Evolutionary conservation across 192 early-diverging fungal genomes (phyloP).

Genomic region (Coemansia sp.): DNA sequence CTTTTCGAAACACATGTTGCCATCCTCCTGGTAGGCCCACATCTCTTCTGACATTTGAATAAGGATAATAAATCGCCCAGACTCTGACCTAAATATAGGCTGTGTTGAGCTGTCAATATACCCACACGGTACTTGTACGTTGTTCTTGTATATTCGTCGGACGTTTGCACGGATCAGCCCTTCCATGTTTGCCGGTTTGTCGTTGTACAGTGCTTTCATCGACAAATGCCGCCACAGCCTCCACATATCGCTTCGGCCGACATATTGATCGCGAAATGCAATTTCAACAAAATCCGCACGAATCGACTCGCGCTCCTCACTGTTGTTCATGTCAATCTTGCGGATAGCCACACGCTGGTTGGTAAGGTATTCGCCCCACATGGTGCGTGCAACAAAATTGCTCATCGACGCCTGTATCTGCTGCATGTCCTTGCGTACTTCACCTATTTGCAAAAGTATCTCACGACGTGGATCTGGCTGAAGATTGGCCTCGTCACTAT

Average conservation of each 20-base stretch:
- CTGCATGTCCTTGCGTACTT: constrained; percentile 43
- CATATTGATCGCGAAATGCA: constrained; percentile 85
- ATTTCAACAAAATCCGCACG: constrained; percentile 83
- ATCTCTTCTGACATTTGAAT: constrained; percentile 97
- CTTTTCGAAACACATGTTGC: constrained; percentile 93
- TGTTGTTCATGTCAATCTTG: constrained; percentile 62
- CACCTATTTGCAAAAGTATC: constrained; percentile 45
- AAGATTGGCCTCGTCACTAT: constrained; percentile 14
- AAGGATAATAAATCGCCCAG: constrained; percentile 91
- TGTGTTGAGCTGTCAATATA: constrained; percentile 79
- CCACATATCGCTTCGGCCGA: constrained; percentile 95
- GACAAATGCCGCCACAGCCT: constrained; percentile 69
- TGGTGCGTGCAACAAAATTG: constrained; percentile 30
- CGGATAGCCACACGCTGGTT: constrained; percentile 44
- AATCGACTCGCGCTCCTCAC: constrained; percentile 54
- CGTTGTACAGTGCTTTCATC: constrained; percentile 70
- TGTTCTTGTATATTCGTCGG: constrained; percentile 75
- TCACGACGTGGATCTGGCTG: constrained; percentile 33
- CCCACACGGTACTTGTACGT: constrained; percentile 67
- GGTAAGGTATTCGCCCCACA: constrained; percentile 43
- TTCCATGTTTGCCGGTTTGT: constrained; percentile 70
- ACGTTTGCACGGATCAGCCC: constrained; percentile 77
- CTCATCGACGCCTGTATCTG: constrained; percentile 39
- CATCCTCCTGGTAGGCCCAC: constrained; percentile 98
- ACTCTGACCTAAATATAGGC: constrained; percentile 89